Evolutionary conservation across 306 rosid genomes (phyloP), one percentile per base, ranked within the genome.

Genomic region (Quercus bicolor): DNA sequence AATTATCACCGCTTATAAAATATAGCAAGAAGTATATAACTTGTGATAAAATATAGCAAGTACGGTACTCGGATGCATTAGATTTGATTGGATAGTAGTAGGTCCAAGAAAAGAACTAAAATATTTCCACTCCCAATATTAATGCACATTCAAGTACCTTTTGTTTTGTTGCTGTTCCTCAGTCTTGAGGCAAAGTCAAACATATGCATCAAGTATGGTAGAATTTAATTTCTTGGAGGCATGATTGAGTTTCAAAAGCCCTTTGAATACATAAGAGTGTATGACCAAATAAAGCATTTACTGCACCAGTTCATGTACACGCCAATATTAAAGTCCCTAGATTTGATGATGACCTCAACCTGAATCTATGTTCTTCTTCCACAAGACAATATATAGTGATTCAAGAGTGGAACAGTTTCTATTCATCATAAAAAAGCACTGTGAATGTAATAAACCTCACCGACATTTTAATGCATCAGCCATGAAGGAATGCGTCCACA

Each of bases 281-380:
- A 51, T 78, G 83, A 86, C 86, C 89, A 83, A 84, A 81, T 77
- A 90, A 89, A 82, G 89, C 88, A 90, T 90, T 90, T 83, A 90
- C 85, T 82, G 37, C 88, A 60, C 40, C 33, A n/a, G 72, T 70
- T 80, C 81, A 71, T 51, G 83, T 83, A 80, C 90, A 89, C 91
- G 90, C 88, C 80, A 86, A 78, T 86, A 83, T 86, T 89, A 64
- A 86, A 72, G 82, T 82, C 86, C 75, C 82, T 80, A 75, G 89
- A 86, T 90, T 86, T 82, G 70, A 75, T 77, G 37, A 75, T 90
- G 92, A 86, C 79, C 84, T 89, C 89, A 86, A 84, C 83, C 88
- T 77, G 84, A 92, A 90, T 87, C 90, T 75, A 87, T 78, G 83
- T 81, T 83, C 84, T 83, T 80, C 89, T 80, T 74, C 80, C 78